Evolutionary conservation across 371 early-diverging fungal species (phyloP).

Genomic region (Apophysomyces ossiformis): DNA sequence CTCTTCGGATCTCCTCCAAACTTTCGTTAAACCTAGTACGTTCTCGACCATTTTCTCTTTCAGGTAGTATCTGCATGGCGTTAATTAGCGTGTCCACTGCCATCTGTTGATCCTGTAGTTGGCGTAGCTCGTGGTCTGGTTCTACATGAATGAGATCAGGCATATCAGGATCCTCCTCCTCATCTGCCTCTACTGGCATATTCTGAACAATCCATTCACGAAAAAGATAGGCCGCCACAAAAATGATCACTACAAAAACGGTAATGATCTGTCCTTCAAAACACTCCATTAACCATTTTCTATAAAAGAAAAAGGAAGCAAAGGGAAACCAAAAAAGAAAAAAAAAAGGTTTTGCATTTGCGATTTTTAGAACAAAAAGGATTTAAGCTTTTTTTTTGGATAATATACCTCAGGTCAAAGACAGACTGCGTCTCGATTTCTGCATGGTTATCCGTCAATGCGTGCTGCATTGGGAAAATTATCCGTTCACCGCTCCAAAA

Average conservation of each 20-base stretch:
- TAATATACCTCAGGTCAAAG: neutral
- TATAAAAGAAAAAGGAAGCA: conserved; percentile 17
- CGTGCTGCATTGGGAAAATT: neutral
- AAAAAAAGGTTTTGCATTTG: neutral
- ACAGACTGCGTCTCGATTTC: neutral
- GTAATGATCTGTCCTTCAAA: conserved; percentile 86
- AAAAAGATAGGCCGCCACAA: conserved; percentile 73
- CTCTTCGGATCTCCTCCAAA: neutral
- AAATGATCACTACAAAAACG: conserved; percentile 69
- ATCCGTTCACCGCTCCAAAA: conserved; percentile 71
- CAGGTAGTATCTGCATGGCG: conserved; percentile 25
- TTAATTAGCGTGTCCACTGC: conserved; percentile 31
- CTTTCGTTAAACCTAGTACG: neutral
- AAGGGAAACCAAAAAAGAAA: neutral
- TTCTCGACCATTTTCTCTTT: conserved; percentile 9
- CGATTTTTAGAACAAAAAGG: neutral
- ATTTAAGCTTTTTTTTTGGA: neutral
- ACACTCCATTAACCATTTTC: conserved; percentile 75
- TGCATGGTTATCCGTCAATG: neutral
- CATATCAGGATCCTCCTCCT: conserved; percentile 2
- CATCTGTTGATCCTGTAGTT: conserved; percentile 22
- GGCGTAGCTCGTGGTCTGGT: neutral
- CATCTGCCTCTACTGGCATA: conserved; percentile 39
- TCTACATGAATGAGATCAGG: neutral
- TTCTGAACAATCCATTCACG: conserved; percentile 87